Conservation (phyloP, 192 early-diverging fungal species). For the Lobosporangium transversale region DNA sequence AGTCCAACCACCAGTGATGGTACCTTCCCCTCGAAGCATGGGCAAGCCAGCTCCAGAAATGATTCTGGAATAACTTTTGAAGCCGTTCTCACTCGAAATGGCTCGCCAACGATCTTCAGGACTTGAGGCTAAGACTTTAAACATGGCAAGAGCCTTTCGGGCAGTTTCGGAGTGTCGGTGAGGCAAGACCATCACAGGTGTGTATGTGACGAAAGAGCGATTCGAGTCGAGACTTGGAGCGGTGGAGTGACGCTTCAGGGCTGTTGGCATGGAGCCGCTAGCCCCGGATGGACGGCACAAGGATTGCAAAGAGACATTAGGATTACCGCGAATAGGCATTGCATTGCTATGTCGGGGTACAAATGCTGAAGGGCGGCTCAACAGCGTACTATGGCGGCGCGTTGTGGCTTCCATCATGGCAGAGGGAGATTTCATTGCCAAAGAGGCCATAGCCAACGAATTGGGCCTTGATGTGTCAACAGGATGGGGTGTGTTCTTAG, state of each 20-base stretch:
- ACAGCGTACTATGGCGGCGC: constrained; percentile 24
- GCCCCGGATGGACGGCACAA: constrained; percentile 33
- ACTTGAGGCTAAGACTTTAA: constrained; percentile 56
- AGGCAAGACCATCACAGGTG: constrained; percentile 30
- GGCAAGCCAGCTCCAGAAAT: constrained; percentile 55
- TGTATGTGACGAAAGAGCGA: constrained; percentile 18
- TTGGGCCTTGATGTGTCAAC: constrained; percentile 5
- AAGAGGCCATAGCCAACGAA: constrained; percentile 30
- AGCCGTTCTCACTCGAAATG: constrained; percentile 52
- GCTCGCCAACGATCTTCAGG: constrained; percentile 60
- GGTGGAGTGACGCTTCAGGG: constrained; percentile 38
- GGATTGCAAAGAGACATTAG: constrained; percentile 41
- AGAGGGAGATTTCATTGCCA: constrained; percentile 39
- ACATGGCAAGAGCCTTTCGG: constrained; percentile 52
- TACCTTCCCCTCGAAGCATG: constrained; percentile 61
- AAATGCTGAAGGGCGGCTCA: constrained; percentile 21
- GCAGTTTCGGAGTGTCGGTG: constrained; percentile 51
- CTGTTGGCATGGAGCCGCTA: constrained; percentile 5
- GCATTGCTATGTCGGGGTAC: constrained; percentile 40
- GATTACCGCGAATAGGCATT: constrained; percentile 40
- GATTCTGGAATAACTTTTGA: constrained; percentile 59
- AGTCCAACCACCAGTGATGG: constrained; percentile 60
- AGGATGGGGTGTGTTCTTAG: background rate
- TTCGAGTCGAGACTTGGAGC: constrained; percentile 41
- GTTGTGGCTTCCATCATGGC: constrained; percentile 42